Evolutionary conservation across 108 stramenopile genomes (phyloP).

Genomic region (Phaeodactylum tricornutum): DNA sequence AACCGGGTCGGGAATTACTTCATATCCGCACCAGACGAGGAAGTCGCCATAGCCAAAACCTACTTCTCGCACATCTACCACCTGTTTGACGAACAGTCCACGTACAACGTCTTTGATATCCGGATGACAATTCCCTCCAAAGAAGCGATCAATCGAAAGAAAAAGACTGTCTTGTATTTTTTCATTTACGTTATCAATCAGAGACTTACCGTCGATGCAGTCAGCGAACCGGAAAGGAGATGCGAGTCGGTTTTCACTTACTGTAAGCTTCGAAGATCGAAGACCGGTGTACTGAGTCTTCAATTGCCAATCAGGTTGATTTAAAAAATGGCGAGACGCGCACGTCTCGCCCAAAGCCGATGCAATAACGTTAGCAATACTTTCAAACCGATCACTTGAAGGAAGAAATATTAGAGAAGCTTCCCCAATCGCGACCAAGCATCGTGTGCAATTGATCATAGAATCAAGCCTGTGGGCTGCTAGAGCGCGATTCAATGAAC

Average conservation of each 20-base stretch:
- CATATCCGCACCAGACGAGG: slow-evolving; percentile 25
- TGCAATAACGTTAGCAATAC: neutral
- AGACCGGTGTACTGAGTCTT: neutral
- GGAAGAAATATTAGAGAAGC: slow-evolving; percentile 23
- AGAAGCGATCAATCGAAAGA: neutral
- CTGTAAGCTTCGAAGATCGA: neutral
- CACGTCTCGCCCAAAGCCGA: neutral
- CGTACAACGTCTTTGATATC: slow-evolving; percentile 30
- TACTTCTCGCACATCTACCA: slow-evolving; percentile 30
- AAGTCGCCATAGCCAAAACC: slow-evolving; percentile 48
- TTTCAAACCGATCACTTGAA: slow-evolving; percentile 5
- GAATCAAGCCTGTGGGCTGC: slow-evolving; percentile 8
- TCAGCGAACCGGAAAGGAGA: neutral
- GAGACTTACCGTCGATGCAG: slow-evolving; percentile 1
- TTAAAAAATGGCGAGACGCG: neutral
- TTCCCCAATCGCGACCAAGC: slow-evolving; percentile 40
- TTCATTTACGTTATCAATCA: neutral
- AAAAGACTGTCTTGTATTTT: neutral
- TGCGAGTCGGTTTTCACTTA: neutral
- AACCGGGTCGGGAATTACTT: slow-evolving; percentile 20
- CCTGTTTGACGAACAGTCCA: slow-evolving; percentile 31
- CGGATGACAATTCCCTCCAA: neutral
- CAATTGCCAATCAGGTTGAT: neutral
- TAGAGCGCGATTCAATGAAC: neutral
- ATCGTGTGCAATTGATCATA: slow-evolving; percentile 19